Evolutionary conservation across 148 eudicot species (phyloP).

Genomic region (Simmondsia chinensis): DNA sequence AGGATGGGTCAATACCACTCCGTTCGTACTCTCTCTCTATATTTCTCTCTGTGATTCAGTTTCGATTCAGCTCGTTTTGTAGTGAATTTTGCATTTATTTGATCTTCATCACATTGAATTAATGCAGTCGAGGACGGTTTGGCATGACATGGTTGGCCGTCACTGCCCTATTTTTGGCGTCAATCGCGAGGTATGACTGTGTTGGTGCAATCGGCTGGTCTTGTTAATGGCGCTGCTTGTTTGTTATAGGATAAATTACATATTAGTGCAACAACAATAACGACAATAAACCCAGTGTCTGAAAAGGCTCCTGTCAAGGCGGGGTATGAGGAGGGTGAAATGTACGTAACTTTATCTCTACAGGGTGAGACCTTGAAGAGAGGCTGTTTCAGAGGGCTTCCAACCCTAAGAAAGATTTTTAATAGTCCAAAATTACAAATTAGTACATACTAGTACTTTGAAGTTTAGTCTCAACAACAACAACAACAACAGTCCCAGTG

Average conservation of each 20-base stretch:
- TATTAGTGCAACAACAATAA: no score
- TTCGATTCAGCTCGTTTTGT: not conserved
- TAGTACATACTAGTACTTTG: no score
- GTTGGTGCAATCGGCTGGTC: not conserved
- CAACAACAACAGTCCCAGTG: no score
- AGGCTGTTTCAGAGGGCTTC: no score
- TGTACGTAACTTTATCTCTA: no score
- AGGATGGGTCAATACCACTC: conserved; percentile 93
- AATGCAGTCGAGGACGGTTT: conserved; percentile 72
- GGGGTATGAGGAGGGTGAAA: no score
- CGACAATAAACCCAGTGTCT: no score
- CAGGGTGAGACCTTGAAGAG: no score
- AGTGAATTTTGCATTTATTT: not conserved
- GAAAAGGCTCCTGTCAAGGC: no score
- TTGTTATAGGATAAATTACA: not conserved
- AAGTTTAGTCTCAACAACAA: no score
- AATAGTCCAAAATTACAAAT: no score
- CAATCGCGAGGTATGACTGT: conserved; percentile 73
- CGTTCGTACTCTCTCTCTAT: conserved; percentile 23
- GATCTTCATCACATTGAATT: not conserved
- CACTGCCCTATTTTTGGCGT: conserved; percentile 93
- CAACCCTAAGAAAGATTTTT: no score
- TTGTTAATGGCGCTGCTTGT: not conserved
- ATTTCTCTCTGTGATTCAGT: conserved; percentile 1
- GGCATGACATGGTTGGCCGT: conserved; percentile 90